Evolutionary conservation across 1,284 basidiomycete genomes (phyloP).

Genomic region (Cryptococcus amylolentus): DNA sequence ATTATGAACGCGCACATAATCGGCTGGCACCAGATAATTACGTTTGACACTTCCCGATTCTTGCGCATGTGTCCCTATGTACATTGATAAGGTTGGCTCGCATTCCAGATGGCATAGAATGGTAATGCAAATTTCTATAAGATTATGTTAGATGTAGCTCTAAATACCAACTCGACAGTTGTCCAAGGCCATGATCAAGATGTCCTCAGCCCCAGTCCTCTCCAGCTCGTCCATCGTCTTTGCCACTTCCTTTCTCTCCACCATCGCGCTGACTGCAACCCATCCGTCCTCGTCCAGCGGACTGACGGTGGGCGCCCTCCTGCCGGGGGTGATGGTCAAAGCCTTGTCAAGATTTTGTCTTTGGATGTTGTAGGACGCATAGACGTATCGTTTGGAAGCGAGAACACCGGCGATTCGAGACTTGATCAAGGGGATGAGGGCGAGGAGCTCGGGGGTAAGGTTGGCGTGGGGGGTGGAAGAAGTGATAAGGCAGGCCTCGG

Average conservation of each 20-base stretch:
- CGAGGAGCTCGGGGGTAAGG: conserved; percentile 54
- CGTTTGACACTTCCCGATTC: no score
- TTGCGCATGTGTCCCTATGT: no score
- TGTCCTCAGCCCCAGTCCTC: conserved; percentile 79
- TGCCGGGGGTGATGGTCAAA: conserved; percentile 76
- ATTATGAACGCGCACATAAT: no score
- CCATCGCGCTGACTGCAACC: conserved; percentile 92
- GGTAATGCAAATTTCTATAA: no score
- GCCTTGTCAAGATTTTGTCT: conserved; percentile 64
- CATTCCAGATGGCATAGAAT: no score
- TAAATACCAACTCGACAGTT: conserved; percentile 81
- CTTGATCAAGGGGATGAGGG: conserved; percentile 74
- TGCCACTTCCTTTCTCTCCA: conserved; percentile 78
- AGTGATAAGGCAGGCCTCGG: conserved; percentile 92
- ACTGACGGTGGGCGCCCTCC: conserved; percentile 84
- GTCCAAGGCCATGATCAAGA: conserved; percentile 82
- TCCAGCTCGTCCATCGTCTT: conserved; percentile 87
- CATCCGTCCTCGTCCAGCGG: conserved; percentile 74
- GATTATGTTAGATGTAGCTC: not conserved
- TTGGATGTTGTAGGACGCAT: conserved; percentile 87
- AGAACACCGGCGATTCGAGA: conserved; percentile 89
- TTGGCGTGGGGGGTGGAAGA: conserved; percentile 65
- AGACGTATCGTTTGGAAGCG: conserved; percentile 80
- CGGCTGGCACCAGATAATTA: no score
- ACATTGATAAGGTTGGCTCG: no score